Base-by-base conservation (phyloP, 768 basidiomycete genomes). In the Dioszegia aurantiaca region DNA sequence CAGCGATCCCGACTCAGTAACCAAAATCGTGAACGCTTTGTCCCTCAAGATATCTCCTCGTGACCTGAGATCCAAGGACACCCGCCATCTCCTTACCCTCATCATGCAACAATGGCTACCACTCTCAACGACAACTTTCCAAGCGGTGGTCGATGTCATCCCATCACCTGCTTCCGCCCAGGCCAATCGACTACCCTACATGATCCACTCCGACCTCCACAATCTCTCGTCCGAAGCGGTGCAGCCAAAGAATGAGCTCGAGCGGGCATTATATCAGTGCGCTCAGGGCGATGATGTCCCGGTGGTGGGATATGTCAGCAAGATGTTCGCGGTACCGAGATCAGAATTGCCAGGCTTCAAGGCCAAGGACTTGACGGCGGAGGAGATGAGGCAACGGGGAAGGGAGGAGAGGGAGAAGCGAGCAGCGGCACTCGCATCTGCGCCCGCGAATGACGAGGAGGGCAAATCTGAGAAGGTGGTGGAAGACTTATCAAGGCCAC, bases 31-130 rank as follows among this genome's bases (percentile, higher is more conserved):
- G 24, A 80, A 84, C 1, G 81, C 91, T 0, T 81, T 98, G 39
- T 83, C 83, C 63, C 79, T 98, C 51, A 91, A 89, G 72, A 85
- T 99, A 42, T 82, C 83, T 9, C 87, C 89, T 45, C 85, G 93
- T 44, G 95, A 98, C 64, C 81, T 98, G 55, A 90, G 86, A 74
- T 85, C 91, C 11, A 98, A 94, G 73, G 94, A 98, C 70, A 82
- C 86, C 14, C 85, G 88, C 39, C 83, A 87, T 64, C 82, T 97
- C 8, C 84, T 95, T 23, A 86, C 84, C 12, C 78, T 89, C 39
- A 87, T 99, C 58, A 92, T 93, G 77, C 86, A 88, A 8, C 92
- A 97, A 77, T 99, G 95, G 95, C 82, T 99, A 3, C 87, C 95
- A 0, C 81, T 99, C 11, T 93, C 95, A 0, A 90, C 92, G 0